Base-by-base conservation (phyloP, 2,329 filamentous ascomycete species). In the Thelonectria olida region DNA sequence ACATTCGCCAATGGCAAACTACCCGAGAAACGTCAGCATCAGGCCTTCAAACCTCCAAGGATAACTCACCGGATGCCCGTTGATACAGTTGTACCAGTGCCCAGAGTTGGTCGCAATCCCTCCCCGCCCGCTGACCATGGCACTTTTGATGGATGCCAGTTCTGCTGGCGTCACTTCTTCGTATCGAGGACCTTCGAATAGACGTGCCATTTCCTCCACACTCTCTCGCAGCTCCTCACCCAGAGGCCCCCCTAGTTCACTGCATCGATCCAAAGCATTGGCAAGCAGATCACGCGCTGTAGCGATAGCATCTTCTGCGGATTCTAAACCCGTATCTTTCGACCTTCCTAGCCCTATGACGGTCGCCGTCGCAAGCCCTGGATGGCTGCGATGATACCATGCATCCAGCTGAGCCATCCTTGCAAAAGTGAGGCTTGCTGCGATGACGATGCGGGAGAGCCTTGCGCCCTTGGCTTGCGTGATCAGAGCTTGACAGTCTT, bases 121-220 rank as follows among this genome's bases (percentile, higher is more conserved):
- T 1, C 59, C 34, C 0, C 71, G 63, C 7, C 82, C 82, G 1
- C 65, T 75, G 4, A 80, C 74, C 82, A 85, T 85, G 1, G 82
- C 82, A 2, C 64, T 53, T 45, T 82, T 81, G 60, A 85, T 80
- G 2, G 78, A 76, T 0, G 70, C 71, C 7, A 82, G 44, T 64
- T 84, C 81, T 15, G 80, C 77, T 0, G 72, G 58, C 1, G 79
- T 80, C 1, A 82, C 75, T 1, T 72, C 62, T 25, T 80, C 75
- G 54, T 83, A 82, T 64, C 74, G 75, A 8, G 75, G 67, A 25
- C 67, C 69, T 5, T 66, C 41, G 3, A 81, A 65, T 2, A 81
- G 48, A 2, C 22, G 22, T 2, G 57, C 12, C 44, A 60, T 42
- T 4, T 19, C 57, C 2, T 71, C 62, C 0, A 75, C 15, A 1